Conservation (phyloP, 495 filamentous ascomycete genomes). For the Talaromyces stipitatus region DNA sequence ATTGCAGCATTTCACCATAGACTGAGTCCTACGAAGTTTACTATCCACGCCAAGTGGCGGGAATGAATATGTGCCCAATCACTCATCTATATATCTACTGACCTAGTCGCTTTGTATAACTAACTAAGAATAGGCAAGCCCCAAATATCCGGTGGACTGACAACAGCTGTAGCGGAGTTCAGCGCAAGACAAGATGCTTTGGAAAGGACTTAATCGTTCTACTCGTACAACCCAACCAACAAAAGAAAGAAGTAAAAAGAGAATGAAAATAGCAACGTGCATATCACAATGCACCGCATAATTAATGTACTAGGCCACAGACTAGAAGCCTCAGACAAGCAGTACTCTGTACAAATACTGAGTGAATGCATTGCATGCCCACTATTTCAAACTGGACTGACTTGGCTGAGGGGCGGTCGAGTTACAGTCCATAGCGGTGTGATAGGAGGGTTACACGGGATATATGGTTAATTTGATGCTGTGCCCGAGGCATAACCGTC, state of each 20-base stretch:
- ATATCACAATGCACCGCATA: not conserved
- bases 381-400: slow-evolving; percentile 4
- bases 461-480: not conserved
- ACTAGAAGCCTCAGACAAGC: not conserved
- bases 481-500: no score
- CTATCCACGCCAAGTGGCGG: not conserved
- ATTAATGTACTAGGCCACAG: not conserved
- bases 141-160: no score
- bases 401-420: not conserved
- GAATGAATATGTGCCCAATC: not conserved
- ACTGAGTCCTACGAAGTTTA: no score
- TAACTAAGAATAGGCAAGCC: no score
- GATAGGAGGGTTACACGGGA: not conserved
- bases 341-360: no score
- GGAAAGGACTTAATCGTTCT: no score
- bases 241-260: not conserved
- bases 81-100: no score
- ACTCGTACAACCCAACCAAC: not conserved
- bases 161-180: no score
- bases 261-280: not conserved
- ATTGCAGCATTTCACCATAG: not conserved
- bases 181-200: no score
- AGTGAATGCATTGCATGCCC: not conserved
- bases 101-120: not conserved
- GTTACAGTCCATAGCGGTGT: not conserved